Conservation (phyloP, 345 rosid species). For the Dovyalis caffra region DNA sequence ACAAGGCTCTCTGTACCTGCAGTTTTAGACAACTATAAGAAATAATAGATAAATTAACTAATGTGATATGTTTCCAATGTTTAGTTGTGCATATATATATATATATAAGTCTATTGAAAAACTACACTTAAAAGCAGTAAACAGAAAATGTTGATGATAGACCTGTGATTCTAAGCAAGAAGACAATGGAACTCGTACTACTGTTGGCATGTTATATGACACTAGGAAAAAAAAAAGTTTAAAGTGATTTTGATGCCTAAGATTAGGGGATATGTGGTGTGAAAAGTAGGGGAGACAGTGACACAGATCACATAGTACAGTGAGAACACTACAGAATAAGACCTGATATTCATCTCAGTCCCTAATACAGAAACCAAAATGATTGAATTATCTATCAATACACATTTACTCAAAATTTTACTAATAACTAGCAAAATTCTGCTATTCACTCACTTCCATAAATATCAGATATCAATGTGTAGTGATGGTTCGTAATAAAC, state of each 20-base stretch:
- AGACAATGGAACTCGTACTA: not conserved
- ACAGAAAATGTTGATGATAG: not conserved
- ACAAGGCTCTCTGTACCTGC: slow-evolving; percentile 48
- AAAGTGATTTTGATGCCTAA: not conserved
- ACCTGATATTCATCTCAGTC: too few relatives aligned
- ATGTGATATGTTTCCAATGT: not conserved
- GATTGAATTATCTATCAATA: too few relatives aligned
- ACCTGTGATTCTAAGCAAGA: not conserved
- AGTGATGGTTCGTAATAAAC: not conserved
- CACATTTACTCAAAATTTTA: too few relatives aligned
- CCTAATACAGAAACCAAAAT: too few relatives aligned
- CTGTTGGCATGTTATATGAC: not conserved
- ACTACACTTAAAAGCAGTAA: not conserved
- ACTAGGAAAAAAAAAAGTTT: not conserved
- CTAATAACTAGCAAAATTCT: too few relatives aligned
- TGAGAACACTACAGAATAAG: too few relatives aligned
- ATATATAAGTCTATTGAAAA: not conserved
- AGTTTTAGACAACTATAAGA: not conserved
- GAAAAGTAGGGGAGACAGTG: too few relatives aligned
- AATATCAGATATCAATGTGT: not conserved
- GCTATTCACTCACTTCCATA: not conserved
- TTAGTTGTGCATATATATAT: not conserved
- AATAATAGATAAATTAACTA: not conserved
- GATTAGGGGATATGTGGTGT: not conserved
- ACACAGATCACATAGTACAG: too few relatives aligned